Evolutionary conservation across 192 early-diverging fungal genomes (phyloP).

Genomic region (Coemansia aciculifera): DNA sequence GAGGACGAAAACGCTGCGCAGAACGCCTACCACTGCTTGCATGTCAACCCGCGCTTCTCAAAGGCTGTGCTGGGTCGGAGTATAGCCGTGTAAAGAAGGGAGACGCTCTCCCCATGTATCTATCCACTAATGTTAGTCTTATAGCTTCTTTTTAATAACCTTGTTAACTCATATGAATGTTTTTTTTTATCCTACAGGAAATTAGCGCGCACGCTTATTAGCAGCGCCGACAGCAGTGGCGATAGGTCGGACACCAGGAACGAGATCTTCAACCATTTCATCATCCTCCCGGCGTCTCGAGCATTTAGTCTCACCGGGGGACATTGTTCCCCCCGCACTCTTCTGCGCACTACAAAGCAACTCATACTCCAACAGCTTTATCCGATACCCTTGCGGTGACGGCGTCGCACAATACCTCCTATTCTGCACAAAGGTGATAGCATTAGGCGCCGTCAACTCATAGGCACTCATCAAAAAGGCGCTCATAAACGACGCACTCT

Average conservation of each 20-base stretch:
- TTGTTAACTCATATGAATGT: neutral
- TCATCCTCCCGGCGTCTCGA: conserved; percentile 25
- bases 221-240: conserved; percentile 2
- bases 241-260: conserved; percentile 4
- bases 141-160: neutral
- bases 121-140: neutral
- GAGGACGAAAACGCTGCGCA: conserved; percentile 17
- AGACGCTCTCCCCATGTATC: conserved; percentile 1
- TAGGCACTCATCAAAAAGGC: conserved; percentile 86
- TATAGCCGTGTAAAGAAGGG: neutral
- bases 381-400: conserved; percentile 41
- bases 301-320: conserved; percentile 9
- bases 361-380: conserved; percentile 51
- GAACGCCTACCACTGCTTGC: conserved; percentile 30
- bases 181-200: neutral
- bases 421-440: conserved; percentile 83
- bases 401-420: conserved; percentile 72
- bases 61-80: conserved; percentile 15
- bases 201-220: conserved; percentile 20
- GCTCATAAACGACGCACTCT: conserved; percentile 82
- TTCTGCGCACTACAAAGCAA: conserved; percentile 42
- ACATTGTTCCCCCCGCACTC: neutral
- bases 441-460: conserved; percentile 64
- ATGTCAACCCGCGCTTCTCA: conserved; percentile 37
- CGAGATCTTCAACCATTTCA: conserved; percentile 1